Conservation (phyloP, 257 asterid genomes). For the Oldenlandia corymbosa region DNA sequence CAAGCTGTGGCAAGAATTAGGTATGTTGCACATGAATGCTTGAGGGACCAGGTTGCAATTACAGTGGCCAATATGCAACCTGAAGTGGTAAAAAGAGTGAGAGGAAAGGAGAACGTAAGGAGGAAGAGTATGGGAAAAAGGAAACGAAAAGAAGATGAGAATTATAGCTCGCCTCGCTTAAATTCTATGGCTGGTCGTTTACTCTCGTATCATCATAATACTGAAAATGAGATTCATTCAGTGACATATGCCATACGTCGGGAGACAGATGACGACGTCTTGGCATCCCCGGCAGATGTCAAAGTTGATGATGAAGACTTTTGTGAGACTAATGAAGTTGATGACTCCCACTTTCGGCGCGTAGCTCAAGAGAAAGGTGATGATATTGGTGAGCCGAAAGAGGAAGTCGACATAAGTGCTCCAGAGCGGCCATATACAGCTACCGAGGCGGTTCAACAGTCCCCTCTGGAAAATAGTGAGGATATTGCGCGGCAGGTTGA, state of each 20-base stretch:
- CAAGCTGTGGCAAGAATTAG: constrained; percentile 63
- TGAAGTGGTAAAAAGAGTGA: constrained; percentile 45
- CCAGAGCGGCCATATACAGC: constrained; percentile 31
- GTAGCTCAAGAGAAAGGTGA: constrained; percentile 31
- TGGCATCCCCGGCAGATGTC: constrained; percentile 17
- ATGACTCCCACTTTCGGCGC: constrained; percentile 30
- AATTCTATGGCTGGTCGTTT: constrained; percentile 34
- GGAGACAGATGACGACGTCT: constrained; percentile 21
- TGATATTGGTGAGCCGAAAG: constrained; percentile 43
- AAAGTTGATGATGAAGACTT: constrained; percentile 34
- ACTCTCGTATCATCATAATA: constrained; percentile 29
- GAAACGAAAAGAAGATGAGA: constrained; percentile 63
- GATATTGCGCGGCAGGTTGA: constrained; percentile 45
- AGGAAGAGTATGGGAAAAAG: constrained; percentile 72
- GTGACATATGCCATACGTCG: constrained; percentile 26
- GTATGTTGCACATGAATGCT: constrained; percentile 62
- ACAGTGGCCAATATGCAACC: constrained; percentile 36
- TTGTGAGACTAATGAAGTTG: constrained; percentile 29
- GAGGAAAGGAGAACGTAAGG: constrained; percentile 87
- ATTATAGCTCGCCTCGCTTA: constrained; percentile 38
- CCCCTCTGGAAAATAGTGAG: constrained; percentile 46
- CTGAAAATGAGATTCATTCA: constrained; percentile 31
- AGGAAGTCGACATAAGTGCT: constrained; percentile 36
- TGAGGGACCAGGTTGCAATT: constrained; percentile 58
- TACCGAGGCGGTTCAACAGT: constrained; percentile 36